Conservation (phyloP, 2,329 filamentous ascomycete species). For the Calonectria honghensis region DNA sequence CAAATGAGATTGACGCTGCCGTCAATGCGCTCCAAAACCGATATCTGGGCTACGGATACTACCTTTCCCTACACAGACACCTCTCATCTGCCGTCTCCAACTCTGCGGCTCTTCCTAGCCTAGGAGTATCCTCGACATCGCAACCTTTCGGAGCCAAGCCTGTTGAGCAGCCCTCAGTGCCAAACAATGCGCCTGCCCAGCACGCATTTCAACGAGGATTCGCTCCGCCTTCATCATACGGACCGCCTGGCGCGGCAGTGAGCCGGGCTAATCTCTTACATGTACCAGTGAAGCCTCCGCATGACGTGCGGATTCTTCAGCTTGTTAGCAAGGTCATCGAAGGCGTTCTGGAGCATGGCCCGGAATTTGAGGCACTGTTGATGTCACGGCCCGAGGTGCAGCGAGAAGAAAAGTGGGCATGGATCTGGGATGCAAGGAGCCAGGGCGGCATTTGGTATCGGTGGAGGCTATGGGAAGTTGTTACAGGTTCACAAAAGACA, state of each 20-base stretch:
- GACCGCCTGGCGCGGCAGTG: constrained; percentile 63
- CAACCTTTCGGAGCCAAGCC: constrained; percentile 87
- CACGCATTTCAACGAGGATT: constrained; percentile 76
- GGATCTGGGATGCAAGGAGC: constrained; percentile 91
- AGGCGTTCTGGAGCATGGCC: constrained; percentile 84
- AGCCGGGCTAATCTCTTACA: constrained; percentile 72
- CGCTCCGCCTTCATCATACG: constrained; percentile 85
- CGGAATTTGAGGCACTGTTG: constrained; percentile 92
- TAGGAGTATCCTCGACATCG: constrained; percentile 65
- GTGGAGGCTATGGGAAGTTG: constrained; percentile 90
- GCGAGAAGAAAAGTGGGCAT: constrained; percentile 91
- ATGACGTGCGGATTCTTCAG: constrained; percentile 85
- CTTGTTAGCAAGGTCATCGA: constrained; percentile 94
- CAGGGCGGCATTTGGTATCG: constrained; percentile 91
- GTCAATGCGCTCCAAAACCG: constrained; percentile 87
- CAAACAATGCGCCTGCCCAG: constrained; percentile 63
- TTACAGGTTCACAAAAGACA: constrained; percentile 77
- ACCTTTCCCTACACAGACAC: constrained; percentile 87
- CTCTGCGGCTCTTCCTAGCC: constrained; percentile 60
- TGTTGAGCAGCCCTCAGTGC: constrained; percentile 66
- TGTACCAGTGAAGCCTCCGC: constrained; percentile 84
- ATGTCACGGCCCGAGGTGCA: constrained; percentile 92
- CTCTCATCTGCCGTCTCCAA: constrained; percentile 83
- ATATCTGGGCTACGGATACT: constrained; percentile 90
- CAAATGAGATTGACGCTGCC: constrained; percentile 86